Evolutionary conservation across 768 basidiomycete species (phyloP), one percentile per base, ranked within the genome.

Genomic region (Mycena vulgaris): DNA sequence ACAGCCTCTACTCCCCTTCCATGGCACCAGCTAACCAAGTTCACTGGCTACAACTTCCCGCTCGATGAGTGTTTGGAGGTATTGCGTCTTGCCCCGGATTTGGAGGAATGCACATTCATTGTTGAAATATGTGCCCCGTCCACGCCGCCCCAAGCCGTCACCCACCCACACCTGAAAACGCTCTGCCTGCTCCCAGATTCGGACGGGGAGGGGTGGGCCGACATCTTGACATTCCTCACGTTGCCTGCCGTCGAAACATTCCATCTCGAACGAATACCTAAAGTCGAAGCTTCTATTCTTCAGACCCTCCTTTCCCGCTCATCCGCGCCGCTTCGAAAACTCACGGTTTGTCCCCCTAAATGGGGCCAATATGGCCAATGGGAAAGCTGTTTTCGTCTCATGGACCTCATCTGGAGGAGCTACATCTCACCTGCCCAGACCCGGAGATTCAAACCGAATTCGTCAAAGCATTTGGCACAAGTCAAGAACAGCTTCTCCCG

Each of bases 21-120:
- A 13, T 65, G 53, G 63, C 63, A 65, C 53, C 53, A 57, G 55
- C 45, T 65, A 17, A 57, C 63, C 7, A 25, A 7, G 14, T 65
- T 65, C 53, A 56, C 9, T n/a, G 63, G 53, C 21, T 25, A 17
- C 28, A 30, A 47, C 16, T 45, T 65, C 53, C 0, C 14, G 7
- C 28, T 63, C 23, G 28, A 35, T 17, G n/a, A 57, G 21, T 56
- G 39, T 21, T n/a, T 65, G 55, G 42, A 56, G 16, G 14, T 65
- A 3, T 23, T 65, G 40, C 63, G 30, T 21, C 31, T 56, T 4
- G 30, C 63, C 2, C 40, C 40, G 35, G 30, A 56, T 39, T 45
- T 65, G 6, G 45, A 33, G 27, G 8, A 57, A 25, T 56, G 63
- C 45, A 31, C 39, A 27, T 17, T 64, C 16, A 35, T 21, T 1